A percentile compares a stretch with the other conserved stretches of the same genome.
Evolutionary conservation across 352 stramenopile genomes (phyloP).

Genomic region (Globisporangium ultimum): DNA sequence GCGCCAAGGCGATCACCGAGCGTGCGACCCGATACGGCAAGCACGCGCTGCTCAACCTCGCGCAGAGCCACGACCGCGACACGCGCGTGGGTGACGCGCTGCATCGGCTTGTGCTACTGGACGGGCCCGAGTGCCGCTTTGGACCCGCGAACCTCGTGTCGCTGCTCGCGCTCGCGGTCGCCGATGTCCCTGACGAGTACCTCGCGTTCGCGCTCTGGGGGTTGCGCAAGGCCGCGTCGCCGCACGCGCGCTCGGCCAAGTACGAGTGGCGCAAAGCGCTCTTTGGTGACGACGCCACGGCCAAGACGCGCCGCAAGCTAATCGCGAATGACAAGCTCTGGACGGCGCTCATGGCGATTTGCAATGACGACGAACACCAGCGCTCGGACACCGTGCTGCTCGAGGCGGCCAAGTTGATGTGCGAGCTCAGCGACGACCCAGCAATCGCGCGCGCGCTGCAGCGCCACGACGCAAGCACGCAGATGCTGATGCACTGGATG

Average conservation of each 20-base stretch:
- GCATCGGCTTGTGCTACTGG: constrained; percentile 38
- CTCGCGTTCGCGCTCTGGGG: constrained; percentile 72
- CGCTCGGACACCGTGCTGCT: constrained; percentile 34
- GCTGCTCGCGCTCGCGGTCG: constrained; percentile 53
- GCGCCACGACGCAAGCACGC: constrained; percentile 15
- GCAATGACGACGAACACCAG: background rate
- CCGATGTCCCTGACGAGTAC: constrained; percentile 58
- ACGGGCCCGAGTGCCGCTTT: constrained; percentile 40
- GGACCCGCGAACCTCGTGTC: constrained; percentile 67
- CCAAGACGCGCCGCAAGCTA: constrained; percentile 53
- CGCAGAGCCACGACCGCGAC: constrained; percentile 48
- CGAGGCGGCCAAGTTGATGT: constrained; percentile 38
- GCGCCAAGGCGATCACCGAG: constrained; percentile 52
- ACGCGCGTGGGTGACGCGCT: constrained; percentile 53
- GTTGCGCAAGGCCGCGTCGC: constrained; percentile 41
- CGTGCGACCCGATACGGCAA: constrained; percentile 65
- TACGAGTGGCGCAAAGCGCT: constrained; percentile 60
- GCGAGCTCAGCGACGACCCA: constrained; percentile 40
- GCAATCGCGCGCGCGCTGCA: constrained; percentile 20
- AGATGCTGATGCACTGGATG: constrained; percentile 47
- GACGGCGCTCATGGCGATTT: constrained; percentile 27
- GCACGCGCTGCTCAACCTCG: constrained; percentile 61
- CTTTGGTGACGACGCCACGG: constrained; percentile 52
- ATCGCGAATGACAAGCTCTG: constrained; percentile 50
- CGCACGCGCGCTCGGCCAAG: constrained; percentile 22